A percentile compares a stretch with the other conserved stretches of the same genome.
phyloP scores from a whole-genome alignment of 495 filamentous ascomycete species.

The Trichoderma reesei region DNA sequence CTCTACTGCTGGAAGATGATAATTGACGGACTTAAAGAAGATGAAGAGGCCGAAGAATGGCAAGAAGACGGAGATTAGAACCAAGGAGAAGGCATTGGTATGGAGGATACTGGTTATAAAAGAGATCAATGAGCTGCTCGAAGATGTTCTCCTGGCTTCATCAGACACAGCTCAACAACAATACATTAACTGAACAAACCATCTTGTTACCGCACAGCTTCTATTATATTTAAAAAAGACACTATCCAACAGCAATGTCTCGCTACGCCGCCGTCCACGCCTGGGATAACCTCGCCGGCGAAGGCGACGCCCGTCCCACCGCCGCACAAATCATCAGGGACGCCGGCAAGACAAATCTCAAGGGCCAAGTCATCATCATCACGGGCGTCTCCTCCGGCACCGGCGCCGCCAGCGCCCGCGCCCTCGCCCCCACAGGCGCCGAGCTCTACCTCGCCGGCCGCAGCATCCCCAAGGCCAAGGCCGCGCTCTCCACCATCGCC shows the following conservation, averaged over 20 bases:
- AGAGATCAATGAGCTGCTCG: neutral
- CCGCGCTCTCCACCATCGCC: conserved; percentile 24
- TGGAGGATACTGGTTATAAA: neutral
- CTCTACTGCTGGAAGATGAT: neutral
- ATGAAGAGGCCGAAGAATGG: neutral
- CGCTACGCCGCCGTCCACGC: neutral
- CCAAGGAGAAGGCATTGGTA: neutral
- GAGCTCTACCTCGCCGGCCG: conserved; percentile 35
- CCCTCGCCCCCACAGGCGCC: conserved; percentile 37
- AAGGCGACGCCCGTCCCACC: conserved; percentile 41
- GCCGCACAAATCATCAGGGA: conserved; percentile 36
- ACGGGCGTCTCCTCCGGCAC: conserved; percentile 44
- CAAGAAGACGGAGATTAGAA: neutral
- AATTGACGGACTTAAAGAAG: neutral
- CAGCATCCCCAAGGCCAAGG: conserved; percentile 25
- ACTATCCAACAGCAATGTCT: neutral
- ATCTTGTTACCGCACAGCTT: neutral
- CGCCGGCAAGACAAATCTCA: conserved; percentile 28
- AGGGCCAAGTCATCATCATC: conserved; percentile 40
- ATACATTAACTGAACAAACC: neutral
- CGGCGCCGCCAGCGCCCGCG: conserved; percentile 40
- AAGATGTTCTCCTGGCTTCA: neutral
- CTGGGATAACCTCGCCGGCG: conserved; percentile 20
- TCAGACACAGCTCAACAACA: neutral
- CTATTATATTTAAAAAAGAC: neutral